A percentile compares a stretch with the other conserved stretches of the same genome.
phyloP scores from a whole-genome alignment of 2,329 filamentous ascomycete species.

The Neophaeococcomyces mojaviensis region DNA sequence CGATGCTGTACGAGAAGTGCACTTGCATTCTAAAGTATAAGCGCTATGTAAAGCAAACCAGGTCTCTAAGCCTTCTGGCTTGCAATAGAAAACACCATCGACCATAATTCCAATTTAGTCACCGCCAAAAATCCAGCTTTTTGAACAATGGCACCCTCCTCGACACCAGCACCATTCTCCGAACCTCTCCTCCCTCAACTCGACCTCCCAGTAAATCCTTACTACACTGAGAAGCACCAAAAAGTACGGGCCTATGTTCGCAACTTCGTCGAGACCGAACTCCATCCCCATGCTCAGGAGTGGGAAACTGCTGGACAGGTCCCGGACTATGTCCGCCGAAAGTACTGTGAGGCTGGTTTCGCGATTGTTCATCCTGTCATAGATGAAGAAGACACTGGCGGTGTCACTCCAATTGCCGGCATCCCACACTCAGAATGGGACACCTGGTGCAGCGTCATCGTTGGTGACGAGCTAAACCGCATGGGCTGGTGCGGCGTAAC shows the following conservation, averaged over 20 bases:
- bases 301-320: constrained; percentile 63
- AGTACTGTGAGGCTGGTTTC: constrained; percentile 59
- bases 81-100: too few species aligned
- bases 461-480: constrained; percentile 61
- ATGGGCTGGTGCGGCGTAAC: constrained; percentile 56
- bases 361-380: constrained; percentile 57
- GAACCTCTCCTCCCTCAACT: constrained; percentile 66
- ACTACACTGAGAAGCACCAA: constrained; percentile 60
- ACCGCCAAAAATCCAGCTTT: too few species aligned
- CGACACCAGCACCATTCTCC: constrained; percentile 53
- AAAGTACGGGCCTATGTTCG: constrained; percentile 62
- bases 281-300: constrained; percentile 56
- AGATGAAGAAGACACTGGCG: constrained; percentile 61
- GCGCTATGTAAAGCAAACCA: too few species aligned
- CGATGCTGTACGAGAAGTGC: too few species aligned
- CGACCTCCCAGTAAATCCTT: constrained; percentile 55
- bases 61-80: too few species aligned
- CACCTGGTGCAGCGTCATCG: constrained; percentile 63
- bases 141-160: neutral
- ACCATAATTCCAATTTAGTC: too few species aligned
- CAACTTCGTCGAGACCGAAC: constrained; percentile 56
- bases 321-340: constrained; percentile 55
- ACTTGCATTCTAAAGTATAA: too few species aligned
- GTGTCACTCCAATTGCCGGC: constrained; percentile 57
- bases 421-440: constrained; percentile 67